Base-by-base conservation (phyloP, 2,329 filamentous ascomycete genomes). In the Colletotrichum sp. region DNA sequence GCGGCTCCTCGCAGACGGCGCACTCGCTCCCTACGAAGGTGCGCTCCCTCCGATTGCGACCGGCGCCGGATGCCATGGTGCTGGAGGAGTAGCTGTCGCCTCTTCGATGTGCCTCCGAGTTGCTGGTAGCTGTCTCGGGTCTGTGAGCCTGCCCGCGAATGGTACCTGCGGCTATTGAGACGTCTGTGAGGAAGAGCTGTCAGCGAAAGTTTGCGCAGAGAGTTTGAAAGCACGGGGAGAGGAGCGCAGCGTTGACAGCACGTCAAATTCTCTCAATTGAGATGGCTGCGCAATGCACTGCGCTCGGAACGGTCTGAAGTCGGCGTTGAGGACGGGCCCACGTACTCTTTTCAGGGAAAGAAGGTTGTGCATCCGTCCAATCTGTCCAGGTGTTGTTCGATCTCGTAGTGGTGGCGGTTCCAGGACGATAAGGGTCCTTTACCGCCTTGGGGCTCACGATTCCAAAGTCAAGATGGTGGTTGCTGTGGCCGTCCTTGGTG, bases 21-120 rank as follows among this genome's bases (percentile, higher is more conserved):
- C 97, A 99, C 87, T 98, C 95, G 83, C 93, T 96, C 62, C 97
- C 97, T 71, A 99, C 95, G 86, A 98, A 99, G 3, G 96, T 99
- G 83, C 97, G 92, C 86, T 99, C 96, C 82, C 96, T 91, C 82
- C 97, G 93, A 81, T 91, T 93, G 26, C 95, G 91, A 82, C 98
- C 95, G 69, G 94, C 81, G 62, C 84, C 85, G 77, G 84, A 86
- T 39, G 86, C 81, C 86, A 87, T 87, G 59, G 67, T 75, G 79
- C 85, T 82, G 83, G 76, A 77, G 15, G 74, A 65, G 72, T 80
- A 79, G 77, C 71, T 77, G 26, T 73, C 79, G 28, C 44, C 86
- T 86, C 79, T 87, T 85, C 76, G 86, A 82, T 77, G 86, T 80
- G 71, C 80, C 24, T 79, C 71, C 44, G 79, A 79, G 32, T 85